These are phyloP conservation scores for Trichocomaceae sp. DNA, from an alignment of 2,329 filamentous ascomycete species.

Conservation along the genomic window DNA sequence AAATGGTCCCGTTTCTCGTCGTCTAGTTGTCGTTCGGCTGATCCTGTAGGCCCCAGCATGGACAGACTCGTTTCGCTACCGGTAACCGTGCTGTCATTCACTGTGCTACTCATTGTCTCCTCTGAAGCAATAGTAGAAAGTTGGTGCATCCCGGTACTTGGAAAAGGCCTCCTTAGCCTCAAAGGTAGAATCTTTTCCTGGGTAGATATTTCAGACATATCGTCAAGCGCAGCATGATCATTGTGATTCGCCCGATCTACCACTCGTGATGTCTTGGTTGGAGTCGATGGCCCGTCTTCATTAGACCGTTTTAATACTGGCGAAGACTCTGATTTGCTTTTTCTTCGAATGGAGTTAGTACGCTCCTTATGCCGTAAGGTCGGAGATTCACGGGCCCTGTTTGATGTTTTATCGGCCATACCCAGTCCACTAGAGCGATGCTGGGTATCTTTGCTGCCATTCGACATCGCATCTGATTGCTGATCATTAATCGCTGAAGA, in stretches of 20 bases:
- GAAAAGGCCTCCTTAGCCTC: slow-evolving; percentile 41
- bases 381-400: slow-evolving; percentile 1
- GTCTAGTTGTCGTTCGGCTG: background rate
- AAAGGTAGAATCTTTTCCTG: slow-evolving; percentile 36
- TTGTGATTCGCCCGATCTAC: background rate
- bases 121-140: slow-evolving; percentile 55
- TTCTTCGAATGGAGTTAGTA: background rate
- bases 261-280: background rate
- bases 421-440: slow-evolving; percentile 2
- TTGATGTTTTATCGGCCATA: background rate
- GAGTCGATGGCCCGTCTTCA: background rate
- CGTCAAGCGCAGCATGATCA: slow-evolving; percentile 24
- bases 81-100: slow-evolving; percentile 17
- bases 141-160: slow-evolving; percentile 47
- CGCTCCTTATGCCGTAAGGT: slow-evolving; percentile 5
- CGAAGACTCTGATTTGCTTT: slow-evolving; percentile 1
- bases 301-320: background rate
- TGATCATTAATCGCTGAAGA: slow-evolving; percentile 15
- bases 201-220: slow-evolving; percentile 33
- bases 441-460: background rate
- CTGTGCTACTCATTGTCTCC: slow-evolving; percentile 44
- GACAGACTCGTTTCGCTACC: slow-evolving; percentile 19
- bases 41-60: slow-evolving; percentile 17
- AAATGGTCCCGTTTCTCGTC: slow-evolving; percentile 42
- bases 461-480: background rate